A percentile compares a stretch with the other conserved stretches of the same genome.
Evolutionary conservation across 495 filamentous ascomycete species (phyloP).

Genomic region (Beverwykella pulmonaria): DNA sequence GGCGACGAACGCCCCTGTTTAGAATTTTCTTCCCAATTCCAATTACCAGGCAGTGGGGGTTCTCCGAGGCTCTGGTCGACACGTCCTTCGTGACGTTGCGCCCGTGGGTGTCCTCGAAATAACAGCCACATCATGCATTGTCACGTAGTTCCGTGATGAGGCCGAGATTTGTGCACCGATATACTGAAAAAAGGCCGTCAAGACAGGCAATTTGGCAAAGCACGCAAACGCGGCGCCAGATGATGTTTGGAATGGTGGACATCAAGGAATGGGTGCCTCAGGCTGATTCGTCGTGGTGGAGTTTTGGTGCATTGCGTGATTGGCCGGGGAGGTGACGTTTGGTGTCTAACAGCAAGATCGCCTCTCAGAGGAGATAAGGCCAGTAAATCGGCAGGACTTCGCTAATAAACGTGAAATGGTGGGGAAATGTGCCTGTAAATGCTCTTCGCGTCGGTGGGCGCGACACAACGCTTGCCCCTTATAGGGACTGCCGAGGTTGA

Average conservation of each 20-base stretch:
- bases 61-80: background rate
- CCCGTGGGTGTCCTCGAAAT: background rate
- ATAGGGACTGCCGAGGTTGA: background rate
- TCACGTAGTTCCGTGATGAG: background rate
- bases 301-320: conserved; percentile 34
- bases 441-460: background rate
- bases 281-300: conserved; percentile 13
- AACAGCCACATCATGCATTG: conserved; percentile 8
- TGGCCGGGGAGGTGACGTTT: conserved; percentile 32
- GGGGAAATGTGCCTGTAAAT: background rate
- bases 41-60: conserved; percentile 18
- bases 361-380: conserved; percentile 12
- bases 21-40: conserved; percentile 7
- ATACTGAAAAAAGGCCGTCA: background rate
- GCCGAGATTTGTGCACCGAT: background rate
- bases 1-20: background rate
- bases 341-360: background rate
- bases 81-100: background rate
- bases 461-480: background rate
- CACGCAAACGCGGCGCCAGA: conserved; percentile 27
- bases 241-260: conserved; percentile 11
- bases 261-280: background rate
- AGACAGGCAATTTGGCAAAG: background rate
- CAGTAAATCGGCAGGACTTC: background rate
- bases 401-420: background rate